Conservation (phyloP, 2,329 filamentous ascomycete species). For the Aureobasidium sp. region DNA sequence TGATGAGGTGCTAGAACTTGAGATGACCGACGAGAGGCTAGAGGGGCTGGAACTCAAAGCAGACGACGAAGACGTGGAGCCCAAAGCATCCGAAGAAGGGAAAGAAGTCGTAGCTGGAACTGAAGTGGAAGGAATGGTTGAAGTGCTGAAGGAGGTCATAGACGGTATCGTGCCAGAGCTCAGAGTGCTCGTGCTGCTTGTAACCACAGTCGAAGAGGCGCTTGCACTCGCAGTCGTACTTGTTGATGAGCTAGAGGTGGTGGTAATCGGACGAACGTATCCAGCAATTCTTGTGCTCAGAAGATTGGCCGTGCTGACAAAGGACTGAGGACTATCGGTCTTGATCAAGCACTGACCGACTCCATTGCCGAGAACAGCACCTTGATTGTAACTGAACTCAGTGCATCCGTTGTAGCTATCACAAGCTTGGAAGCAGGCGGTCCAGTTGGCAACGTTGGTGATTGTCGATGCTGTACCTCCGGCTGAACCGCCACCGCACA, state of each 20-base stretch:
- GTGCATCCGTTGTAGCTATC: slow-evolving; percentile 17
- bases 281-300: slow-evolving; percentile 11
- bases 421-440: slow-evolving; percentile 20
- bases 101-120: too few relatives aligned
- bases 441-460: slow-evolving; percentile 9
- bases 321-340: slow-evolving; percentile 10
- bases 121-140: not conserved
- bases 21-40: not conserved
- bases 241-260: not conserved
- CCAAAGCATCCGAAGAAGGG: not conserved
- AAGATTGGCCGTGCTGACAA: slow-evolving; percentile 14
- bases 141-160: not conserved
- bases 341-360: slow-evolving; percentile 17
- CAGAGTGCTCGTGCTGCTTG: not conserved
- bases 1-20: not conserved
- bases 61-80: not conserved
- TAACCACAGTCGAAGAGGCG: not conserved
- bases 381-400: slow-evolving; percentile 19
- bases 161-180: not conserved
- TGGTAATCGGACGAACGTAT: not conserved
- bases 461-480: not conserved
- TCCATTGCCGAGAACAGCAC: slow-evolving; percentile 15
- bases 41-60: not conserved
- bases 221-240: not conserved
- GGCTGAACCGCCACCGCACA: slow-evolving; percentile 15